Evolutionary conservation across 208 protist genomes (phyloP), one percentile per base, ranked within the genome.

Genomic region (Angomonas ambiguus): DNA sequence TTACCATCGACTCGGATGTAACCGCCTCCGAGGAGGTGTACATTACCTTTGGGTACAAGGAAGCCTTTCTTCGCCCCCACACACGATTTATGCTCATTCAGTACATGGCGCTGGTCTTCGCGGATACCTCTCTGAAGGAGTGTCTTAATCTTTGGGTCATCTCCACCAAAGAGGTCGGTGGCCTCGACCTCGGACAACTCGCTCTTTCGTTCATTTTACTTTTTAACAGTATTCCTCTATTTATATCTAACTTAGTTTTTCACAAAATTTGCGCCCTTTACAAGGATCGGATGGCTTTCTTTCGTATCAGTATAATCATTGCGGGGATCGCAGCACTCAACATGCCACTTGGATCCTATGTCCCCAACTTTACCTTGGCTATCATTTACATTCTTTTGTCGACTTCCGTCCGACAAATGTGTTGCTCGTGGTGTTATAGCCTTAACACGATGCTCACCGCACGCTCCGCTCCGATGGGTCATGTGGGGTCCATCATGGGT

Each of bases 381-480:
- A 66, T 80, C 25, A 27, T 67, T 0, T 68, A 58, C 13, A 67
- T 87, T 35, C 34, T 83, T 1, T 8, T 56, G n/a, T 30, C 22
- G 10, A 56, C 49, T 8, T 56, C 49, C n/a, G 22, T 56, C 11
- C 69, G 74, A 1, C 74, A 87, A 51, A 69, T 88, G 42, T 73
- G 69, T 22, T 59, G 73, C 10, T 81, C 82, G 24, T 87, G 80
- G 80, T 55, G 58, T 10, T 88, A 86, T 72, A 69, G 74, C 2
- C 59, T 91, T 18, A 61, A 83, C 33, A 79, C 78, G 24, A 74
- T 88, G 65, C 71, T 88, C 53, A 77, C 81, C 1, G 79, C 82
- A 2, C 70, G 77, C 13, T 82, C 76, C 1, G 81, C 85, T 13
- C 85, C 85, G 11, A 60, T 69, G 10, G 65, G 65, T 4, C 71